Evolutionary conservation across 2,329 filamentous ascomycete species (phyloP).

Genomic region (Colletotrichum sp.): DNA sequence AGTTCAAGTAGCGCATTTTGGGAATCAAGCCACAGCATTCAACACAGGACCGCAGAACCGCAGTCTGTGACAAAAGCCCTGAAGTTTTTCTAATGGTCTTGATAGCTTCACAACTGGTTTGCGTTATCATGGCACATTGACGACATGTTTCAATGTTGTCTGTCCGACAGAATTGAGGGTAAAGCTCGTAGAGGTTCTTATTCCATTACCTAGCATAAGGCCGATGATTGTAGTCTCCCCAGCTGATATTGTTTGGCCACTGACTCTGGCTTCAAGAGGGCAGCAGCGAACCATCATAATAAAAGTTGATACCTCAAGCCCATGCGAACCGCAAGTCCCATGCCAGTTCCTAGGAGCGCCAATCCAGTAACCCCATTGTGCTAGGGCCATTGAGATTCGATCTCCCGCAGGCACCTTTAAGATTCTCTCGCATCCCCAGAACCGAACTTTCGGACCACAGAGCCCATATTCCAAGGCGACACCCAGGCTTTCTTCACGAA

Average conservation of each 20-base stretch:
- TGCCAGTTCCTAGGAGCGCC: slow-evolving; percentile 1
- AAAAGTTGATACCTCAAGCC: not conserved
- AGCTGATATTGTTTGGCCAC: not conserved
- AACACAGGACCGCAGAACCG: not conserved
- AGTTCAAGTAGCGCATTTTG: not conserved
- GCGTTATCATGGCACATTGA: not conserved
- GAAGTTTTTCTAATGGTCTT: not conserved
- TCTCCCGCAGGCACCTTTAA: slow-evolving; percentile 16
- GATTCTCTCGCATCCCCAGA: slow-evolving; percentile 1
- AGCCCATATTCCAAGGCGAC: not conserved
- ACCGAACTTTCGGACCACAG: not conserved
- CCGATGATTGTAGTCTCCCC: not conserved
- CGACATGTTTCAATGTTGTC: not conserved
- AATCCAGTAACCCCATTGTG: not conserved
- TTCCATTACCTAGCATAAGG: not conserved
- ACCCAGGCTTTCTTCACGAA: not conserved
- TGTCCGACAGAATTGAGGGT: not conserved
- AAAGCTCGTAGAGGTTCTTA: not conserved
- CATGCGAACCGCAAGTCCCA: slow-evolving; percentile 6
- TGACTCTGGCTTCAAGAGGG: not conserved
- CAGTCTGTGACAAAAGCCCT: not conserved
- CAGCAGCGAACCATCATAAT: not conserved
- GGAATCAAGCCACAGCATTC: not conserved
- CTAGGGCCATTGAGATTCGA: not conserved
- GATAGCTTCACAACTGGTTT: not conserved